These are phyloP conservation scores for Aspergillus texensis DNA, from an alignment of 2,329 filamentous ascomycete genomes.

Conservation along the genomic window DNA sequence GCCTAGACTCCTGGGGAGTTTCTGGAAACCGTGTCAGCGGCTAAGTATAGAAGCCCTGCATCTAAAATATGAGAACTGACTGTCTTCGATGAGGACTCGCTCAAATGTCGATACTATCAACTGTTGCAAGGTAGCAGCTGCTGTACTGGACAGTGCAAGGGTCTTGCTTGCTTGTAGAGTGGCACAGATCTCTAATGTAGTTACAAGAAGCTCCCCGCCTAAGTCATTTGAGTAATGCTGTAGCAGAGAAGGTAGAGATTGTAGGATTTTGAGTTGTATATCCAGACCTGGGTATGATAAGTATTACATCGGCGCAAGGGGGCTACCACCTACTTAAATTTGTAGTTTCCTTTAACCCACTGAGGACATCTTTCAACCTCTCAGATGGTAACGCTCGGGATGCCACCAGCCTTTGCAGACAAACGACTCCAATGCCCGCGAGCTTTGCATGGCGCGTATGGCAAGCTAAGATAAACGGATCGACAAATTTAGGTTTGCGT, in stretches of 20 bases:
- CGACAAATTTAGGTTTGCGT: slow-evolving; percentile 79
- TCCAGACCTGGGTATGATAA: slow-evolving; percentile 62
- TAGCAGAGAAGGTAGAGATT: slow-evolving; percentile 83
- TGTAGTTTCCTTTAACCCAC: slow-evolving; percentile 83
- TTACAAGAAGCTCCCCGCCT: slow-evolving; percentile 77
- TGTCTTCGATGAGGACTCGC: slow-evolving; percentile 81
- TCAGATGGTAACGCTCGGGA: slow-evolving; percentile 76
- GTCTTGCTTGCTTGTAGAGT: slow-evolving; percentile 90
- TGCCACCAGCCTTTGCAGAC: slow-evolving; percentile 85
- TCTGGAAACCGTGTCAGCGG: slow-evolving; percentile 21
- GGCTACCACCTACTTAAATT: slow-evolving; percentile 59
- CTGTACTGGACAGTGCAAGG: slow-evolving; percentile 90
- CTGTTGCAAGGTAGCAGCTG: slow-evolving; percentile 93
- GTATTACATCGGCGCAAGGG: slow-evolving; percentile 11
- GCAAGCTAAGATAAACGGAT: slow-evolving; percentile 93
- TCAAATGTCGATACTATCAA: slow-evolving; percentile 92
- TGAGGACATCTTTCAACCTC: slow-evolving; percentile 81
- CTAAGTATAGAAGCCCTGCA: neutral
- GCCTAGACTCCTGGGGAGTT: slow-evolving; percentile 51
- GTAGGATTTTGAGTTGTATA: slow-evolving; percentile 92
- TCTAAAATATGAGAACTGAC: slow-evolving; percentile 48
- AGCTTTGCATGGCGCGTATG: slow-evolving; percentile 88
- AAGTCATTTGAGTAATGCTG: slow-evolving; percentile 88
- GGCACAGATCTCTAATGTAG: slow-evolving; percentile 86
- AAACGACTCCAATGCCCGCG: slow-evolving; percentile 82